phyloP scores from a whole-genome alignment of 1,139 yeast genomes.

The Saccharomycopsis hybrid region DNA sequence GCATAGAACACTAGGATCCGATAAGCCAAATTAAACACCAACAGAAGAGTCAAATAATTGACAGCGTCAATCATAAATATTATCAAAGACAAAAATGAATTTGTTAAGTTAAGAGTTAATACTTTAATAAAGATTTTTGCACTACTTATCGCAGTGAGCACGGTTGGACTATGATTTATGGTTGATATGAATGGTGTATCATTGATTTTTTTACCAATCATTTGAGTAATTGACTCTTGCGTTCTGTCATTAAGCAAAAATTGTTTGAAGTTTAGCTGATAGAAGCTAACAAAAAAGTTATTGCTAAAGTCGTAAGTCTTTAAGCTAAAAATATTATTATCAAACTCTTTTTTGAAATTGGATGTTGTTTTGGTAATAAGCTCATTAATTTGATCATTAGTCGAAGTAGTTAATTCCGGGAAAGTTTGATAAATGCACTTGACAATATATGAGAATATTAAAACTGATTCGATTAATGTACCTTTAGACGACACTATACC shows the following conservation, averaged over 20 bases:
- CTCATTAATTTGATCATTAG: conserved; percentile 34
- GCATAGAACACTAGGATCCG: conserved; percentile 85
- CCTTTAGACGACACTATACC: conserved; percentile 84
- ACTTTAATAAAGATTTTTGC: conserved; percentile 29
- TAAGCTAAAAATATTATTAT: conserved; percentile 18
- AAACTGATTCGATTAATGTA: conserved; percentile 80
- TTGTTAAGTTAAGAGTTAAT: conserved; percentile 40
- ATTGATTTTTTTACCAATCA: neutral
- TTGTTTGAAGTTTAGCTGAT: conserved; percentile 12
- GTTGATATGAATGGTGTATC: neutral
- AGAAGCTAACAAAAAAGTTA: conserved; percentile 12
- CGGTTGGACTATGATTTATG: conserved; percentile 6
- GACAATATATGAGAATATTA: conserved; percentile 83
- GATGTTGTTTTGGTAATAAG: conserved; percentile 33
- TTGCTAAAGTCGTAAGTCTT: conserved; percentile 18
- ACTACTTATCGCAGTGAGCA: conserved; percentile 18
- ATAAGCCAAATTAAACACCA: conserved; percentile 73
- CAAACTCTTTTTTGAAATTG: conserved; percentile 26
- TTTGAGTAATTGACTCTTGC: conserved; percentile 1
- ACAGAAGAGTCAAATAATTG: conserved; percentile 74
- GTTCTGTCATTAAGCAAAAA: conserved; percentile 2
- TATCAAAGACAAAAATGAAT: conserved; percentile 56
- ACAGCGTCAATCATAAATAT: conserved; percentile 64
- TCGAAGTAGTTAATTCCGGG: conserved; percentile 59
- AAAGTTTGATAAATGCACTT: conserved; percentile 88